phyloP scores from a whole-genome alignment of 2,329 filamentous ascomycete genomes.

The Paecilomyces fulvus region DNA sequence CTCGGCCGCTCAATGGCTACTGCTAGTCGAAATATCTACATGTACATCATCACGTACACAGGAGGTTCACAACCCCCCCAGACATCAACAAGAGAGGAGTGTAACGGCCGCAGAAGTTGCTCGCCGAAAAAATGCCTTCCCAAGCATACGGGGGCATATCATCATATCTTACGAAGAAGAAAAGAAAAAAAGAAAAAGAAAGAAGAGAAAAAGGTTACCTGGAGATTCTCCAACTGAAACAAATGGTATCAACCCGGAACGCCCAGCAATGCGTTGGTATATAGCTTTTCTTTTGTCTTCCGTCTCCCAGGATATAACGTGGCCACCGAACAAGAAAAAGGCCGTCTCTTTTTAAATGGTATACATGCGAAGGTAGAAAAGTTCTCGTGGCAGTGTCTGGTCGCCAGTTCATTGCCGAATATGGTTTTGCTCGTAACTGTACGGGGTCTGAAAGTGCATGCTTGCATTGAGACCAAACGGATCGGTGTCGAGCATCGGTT shows the following conservation, averaged over 20 bases:
- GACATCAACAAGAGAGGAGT: not conserved
- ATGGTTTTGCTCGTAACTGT: conserved; percentile 41
- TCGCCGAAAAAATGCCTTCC: not conserved
- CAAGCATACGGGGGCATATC: not conserved
- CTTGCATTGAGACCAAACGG: conserved; percentile 88
- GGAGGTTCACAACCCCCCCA: not conserved
- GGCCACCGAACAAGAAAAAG: conserved; percentile 6
- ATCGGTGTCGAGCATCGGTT: conserved; percentile 84
- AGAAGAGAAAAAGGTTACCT: not conserved
- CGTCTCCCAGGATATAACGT: conserved; percentile 6
- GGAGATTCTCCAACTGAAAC: conserved; percentile 3
- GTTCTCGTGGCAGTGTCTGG: not conserved
- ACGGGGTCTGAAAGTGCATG: conserved; percentile 88
- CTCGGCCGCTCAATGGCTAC: not conserved
- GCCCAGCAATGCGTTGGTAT: conserved; percentile 25
- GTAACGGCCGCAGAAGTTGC: not conserved
- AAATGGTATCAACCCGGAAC: conserved; percentile 28
- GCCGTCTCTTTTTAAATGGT: not conserved
- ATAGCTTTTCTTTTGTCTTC: conserved; percentile 24
- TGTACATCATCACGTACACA: not conserved
- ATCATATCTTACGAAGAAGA: not conserved
- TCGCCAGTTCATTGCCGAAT: conserved; percentile 19
- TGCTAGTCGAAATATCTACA: not conserved
- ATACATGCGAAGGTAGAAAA: conserved; percentile 4
- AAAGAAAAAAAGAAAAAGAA: not conserved